Evolutionary conservation across 2,329 filamentous ascomycete species (phyloP).

Genomic region (Acrocalymma vagum): DNA sequence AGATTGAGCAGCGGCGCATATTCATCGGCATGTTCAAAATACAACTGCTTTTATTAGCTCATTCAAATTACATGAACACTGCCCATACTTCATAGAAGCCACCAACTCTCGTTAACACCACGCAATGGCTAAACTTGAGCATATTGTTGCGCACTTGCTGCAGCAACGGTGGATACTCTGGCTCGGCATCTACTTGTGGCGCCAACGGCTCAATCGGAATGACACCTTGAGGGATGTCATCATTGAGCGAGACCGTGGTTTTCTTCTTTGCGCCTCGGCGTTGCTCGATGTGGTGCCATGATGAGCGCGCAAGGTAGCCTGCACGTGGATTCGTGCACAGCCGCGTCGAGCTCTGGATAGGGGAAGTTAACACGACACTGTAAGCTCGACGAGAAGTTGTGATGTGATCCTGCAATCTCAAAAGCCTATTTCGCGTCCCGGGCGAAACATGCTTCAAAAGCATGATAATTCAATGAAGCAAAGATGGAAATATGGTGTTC

Average conservation of each 20-base stretch:
- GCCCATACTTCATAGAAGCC: conserved; percentile 83
- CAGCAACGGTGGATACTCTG: conserved; percentile 84
- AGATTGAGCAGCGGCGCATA: conserved; percentile 85
- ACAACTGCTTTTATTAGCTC: conserved; percentile 63
- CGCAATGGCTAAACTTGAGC: conserved; percentile 87
- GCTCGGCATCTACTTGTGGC: conserved; percentile 56
- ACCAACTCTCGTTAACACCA: conserved; percentile 89
- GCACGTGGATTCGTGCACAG: conserved; percentile 39
- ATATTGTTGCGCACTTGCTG: conserved; percentile 90
- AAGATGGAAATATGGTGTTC: conserved; percentile 5
- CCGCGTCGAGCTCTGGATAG: conserved; percentile 31
- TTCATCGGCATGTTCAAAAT: conserved; percentile 94
- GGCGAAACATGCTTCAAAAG: conserved; percentile 16
- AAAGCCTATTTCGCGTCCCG: conserved; percentile 10
- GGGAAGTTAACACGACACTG: conserved; percentile 1
- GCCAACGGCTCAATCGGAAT: conserved; percentile 54
- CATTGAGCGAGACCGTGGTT: conserved; percentile 40
- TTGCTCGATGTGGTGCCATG: conserved; percentile 27
- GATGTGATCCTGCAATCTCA: background rate
- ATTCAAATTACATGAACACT: conserved; percentile 2
- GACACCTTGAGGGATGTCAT: conserved; percentile 64
- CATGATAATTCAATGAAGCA: conserved; percentile 22
- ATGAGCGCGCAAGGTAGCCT: conserved; percentile 4
- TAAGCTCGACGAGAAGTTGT: background rate
- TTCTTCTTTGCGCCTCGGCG: conserved; percentile 52